Conservation (phyloP, 352 stramenopile genomes). For the Lagenidium sp. region DNA sequence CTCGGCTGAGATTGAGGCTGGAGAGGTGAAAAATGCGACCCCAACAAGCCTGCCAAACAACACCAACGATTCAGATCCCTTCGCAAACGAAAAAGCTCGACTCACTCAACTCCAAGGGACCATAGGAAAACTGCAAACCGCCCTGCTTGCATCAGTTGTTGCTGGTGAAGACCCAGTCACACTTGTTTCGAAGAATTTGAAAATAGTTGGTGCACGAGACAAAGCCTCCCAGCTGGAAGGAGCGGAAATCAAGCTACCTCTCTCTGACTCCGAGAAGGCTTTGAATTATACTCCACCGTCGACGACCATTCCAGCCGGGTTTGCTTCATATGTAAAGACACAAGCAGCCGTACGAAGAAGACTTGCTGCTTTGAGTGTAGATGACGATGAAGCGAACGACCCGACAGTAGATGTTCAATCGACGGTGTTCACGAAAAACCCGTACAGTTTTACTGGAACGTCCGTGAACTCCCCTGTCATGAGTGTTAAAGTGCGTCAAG, state of each 20-base stretch:
- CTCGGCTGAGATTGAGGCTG: too few species aligned
- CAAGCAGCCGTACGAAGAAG: slow-evolving; percentile 7
- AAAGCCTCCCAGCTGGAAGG: slow-evolving; percentile 34
- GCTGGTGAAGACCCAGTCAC: slow-evolving; percentile 41
- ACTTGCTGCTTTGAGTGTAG: neutral
- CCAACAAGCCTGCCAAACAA: slow-evolving; percentile 2
- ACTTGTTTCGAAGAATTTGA: slow-evolving; percentile 55
- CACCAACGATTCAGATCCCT: slow-evolving; percentile 9
- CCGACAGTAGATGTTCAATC: slow-evolving; percentile 50
- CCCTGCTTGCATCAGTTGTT: slow-evolving; percentile 28
- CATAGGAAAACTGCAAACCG: slow-evolving; percentile 38
- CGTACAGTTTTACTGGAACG: slow-evolving; percentile 38
- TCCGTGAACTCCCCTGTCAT: slow-evolving; percentile 48
- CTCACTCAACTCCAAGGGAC: slow-evolving; percentile 30
- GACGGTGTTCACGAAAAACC: slow-evolving; percentile 55
- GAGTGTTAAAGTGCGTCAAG: slow-evolving; percentile 40
- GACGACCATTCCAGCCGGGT: slow-evolving; percentile 35
- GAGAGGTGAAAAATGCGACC: neutral
- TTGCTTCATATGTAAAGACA: slow-evolving; percentile 24
- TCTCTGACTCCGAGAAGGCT: slow-evolving; percentile 29
- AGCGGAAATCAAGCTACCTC: slow-evolving; percentile 19
- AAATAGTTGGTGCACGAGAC: slow-evolving; percentile 36
- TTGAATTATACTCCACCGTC: slow-evolving; percentile 44
- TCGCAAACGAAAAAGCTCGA: slow-evolving; percentile 19
- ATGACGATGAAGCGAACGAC: slow-evolving; percentile 16